phyloP scores from a whole-genome alignment of 2,329 filamentous ascomycete genomes.

The Aspergillus ustus region DNA sequence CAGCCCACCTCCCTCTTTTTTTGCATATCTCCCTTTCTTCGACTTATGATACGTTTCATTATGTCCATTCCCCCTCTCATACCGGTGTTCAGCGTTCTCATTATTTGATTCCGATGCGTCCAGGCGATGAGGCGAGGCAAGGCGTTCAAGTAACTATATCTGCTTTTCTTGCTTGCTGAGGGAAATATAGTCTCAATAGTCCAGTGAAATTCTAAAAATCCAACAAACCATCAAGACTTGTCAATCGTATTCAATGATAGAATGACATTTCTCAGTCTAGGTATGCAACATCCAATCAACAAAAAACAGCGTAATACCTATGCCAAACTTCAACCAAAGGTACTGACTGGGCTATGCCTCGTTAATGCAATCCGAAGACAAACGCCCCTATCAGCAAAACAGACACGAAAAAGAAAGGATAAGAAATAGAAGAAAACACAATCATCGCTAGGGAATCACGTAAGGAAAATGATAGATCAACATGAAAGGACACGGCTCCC shows the following conservation, averaged over 20 bases:
- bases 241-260: neutral
- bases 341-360: neutral
- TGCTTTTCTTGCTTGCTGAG: constrained; percentile 16
- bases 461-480: constrained; percentile 6
- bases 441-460: constrained; percentile 12
- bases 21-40: constrained; percentile 18
- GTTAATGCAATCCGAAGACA: constrained; percentile 5
- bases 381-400: neutral
- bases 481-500: neutral
- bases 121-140: constrained; percentile 37
- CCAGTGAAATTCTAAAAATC: neutral
- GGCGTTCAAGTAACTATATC: constrained; percentile 26
- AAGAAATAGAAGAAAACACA: neutral
- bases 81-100: constrained; percentile 36
- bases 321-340: neutral
- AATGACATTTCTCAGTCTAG: constrained; percentile 19
- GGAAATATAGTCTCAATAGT: neutral
- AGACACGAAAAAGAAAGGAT: neutral
- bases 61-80: constrained; percentile 14
- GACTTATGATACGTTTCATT: neutral
- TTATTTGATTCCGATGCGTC: constrained; percentile 24
- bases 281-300: constrained; percentile 19
- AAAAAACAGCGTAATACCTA: constrained; percentile 1
- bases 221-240: neutral
- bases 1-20: constrained; percentile 1